Evolutionary conservation across 192 early-diverging fungal species (phyloP).

Genomic region (Coemansia umbellata): DNA sequence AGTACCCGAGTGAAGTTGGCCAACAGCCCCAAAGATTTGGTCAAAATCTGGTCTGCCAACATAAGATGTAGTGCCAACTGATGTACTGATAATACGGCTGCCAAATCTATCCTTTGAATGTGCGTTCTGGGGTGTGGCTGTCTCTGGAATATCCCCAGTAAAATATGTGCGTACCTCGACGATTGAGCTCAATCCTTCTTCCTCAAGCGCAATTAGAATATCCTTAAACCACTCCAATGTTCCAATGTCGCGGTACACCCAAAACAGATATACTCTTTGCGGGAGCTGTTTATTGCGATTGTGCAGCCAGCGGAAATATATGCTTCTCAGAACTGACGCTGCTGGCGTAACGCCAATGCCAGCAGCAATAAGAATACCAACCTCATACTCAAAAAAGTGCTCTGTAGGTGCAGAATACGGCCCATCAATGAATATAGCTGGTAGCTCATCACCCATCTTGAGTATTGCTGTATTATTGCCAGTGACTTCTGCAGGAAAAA

Average conservation of each 20-base stretch:
- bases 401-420: conserved; percentile 69
- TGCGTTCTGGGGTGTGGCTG: conserved; percentile 37
- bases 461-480: conserved; percentile 6
- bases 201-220: conserved; percentile 61
- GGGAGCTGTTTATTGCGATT: conserved; percentile 51
- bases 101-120: conserved; percentile 50
- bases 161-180: conserved; percentile 67
- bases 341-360: conserved; percentile 81
- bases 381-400: conserved; percentile 73
- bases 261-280: conserved; percentile 74
- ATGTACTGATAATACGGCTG: conserved; percentile 57
- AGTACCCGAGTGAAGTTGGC: conserved; percentile 53
- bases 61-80: conserved; percentile 63
- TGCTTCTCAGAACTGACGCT: conserved; percentile 67
- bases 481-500: neutral
- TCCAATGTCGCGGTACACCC: conserved; percentile 69
- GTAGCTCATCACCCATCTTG: conserved; percentile 38
- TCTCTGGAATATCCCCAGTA: conserved; percentile 60
- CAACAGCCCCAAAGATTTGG: conserved; percentile 60
- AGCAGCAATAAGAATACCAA: conserved; percentile 67
- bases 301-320: conserved; percentile 66
- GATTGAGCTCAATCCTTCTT: conserved; percentile 56
- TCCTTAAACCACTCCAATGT: conserved; percentile 84
- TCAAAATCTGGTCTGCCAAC: conserved; percentile 77
- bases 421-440: conserved; percentile 64